Conservation (phyloP, 306 rosid genomes). For the Gastrolobium bilobum region DNA sequence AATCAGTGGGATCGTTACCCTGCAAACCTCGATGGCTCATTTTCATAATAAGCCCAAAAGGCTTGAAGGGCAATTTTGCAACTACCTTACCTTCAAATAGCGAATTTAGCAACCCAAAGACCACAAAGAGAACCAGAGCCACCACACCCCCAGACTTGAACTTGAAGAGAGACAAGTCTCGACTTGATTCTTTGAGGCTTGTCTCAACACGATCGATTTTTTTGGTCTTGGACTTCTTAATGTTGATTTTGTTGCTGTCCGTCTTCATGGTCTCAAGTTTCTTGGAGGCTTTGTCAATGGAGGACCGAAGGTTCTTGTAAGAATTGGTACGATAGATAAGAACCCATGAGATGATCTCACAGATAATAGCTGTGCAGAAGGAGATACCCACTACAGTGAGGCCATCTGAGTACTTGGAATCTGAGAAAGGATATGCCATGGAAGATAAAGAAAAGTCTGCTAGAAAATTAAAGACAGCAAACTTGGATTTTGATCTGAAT, state of each 20-base stretch:
- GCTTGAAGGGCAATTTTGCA: constrained; percentile 87
- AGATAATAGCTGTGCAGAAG: constrained; percentile 88
- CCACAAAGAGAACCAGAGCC: constrained; percentile 96
- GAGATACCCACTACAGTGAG: constrained; percentile 92
- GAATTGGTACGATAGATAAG: constrained; percentile 96
- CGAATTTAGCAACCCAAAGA: constrained; percentile 89
- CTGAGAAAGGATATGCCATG: constrained; percentile 68
- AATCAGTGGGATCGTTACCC: constrained; percentile 89
- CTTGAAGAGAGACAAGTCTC: constrained; percentile 94
- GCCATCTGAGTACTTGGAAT: constrained; percentile 83
- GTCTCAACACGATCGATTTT: constrained; percentile 99
- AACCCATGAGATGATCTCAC: constrained; percentile 97
- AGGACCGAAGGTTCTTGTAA: constrained; percentile 93
- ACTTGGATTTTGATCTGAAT: constrained; percentile 40
- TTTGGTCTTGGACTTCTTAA: constrained; percentile 90
- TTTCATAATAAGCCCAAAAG: constrained; percentile 87
- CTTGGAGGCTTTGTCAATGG: constrained; percentile 96
- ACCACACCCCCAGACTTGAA: constrained; percentile 98
- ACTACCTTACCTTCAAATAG: constrained; percentile 93
- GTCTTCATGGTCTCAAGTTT: constrained; percentile 98
- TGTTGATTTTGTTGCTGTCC: constrained; percentile 67
- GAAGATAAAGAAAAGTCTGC: constrained; percentile 29
- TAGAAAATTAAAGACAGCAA: neutral
- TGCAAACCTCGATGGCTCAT: constrained; percentile 97
- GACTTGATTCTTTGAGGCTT: constrained; percentile 94